phyloP scores from a whole-genome alignment of 306 rosid species.

The Erythrophleum fordii region DNA sequence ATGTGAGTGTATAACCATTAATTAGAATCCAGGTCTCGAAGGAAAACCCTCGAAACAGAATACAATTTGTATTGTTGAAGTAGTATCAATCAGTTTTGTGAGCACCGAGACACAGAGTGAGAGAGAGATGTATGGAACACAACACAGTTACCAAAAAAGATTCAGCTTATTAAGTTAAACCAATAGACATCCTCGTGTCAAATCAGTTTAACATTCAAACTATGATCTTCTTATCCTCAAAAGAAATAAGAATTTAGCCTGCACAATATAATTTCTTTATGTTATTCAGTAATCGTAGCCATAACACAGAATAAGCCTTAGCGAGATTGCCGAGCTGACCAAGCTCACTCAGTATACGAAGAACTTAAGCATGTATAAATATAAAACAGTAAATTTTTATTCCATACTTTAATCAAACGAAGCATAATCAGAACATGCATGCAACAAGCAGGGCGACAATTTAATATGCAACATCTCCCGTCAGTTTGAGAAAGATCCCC shows the following conservation, averaged over 20 bases:
- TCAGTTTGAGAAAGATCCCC: constrained; percentile 15
- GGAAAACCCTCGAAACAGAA: neutral
- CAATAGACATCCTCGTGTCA: neutral
- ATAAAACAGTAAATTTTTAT: neutral
- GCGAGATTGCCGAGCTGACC: neutral
- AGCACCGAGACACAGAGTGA: constrained; percentile 35
- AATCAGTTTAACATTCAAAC: neutral
- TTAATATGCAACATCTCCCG: constrained; percentile 11
- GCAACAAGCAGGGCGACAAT: constrained; percentile 7
- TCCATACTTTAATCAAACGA: neutral
- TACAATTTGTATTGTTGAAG: neutral
- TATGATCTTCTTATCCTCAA: neutral
- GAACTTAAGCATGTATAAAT: neutral
- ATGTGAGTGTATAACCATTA: neutral
- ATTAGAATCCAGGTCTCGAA: neutral
- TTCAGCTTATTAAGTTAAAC: neutral
- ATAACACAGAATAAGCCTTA: neutral
- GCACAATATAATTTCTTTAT: neutral
- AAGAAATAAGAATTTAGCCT: neutral
- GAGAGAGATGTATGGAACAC: neutral
- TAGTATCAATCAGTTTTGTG: constrained; percentile 27
- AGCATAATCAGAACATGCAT: constrained; percentile 26
- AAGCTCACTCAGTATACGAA: neutral
- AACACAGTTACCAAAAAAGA: neutral
- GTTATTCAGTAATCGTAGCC: neutral